phyloP scores from a whole-genome alignment of 2,329 filamentous ascomycete species.

The Magnaporthales sp. region DNA sequence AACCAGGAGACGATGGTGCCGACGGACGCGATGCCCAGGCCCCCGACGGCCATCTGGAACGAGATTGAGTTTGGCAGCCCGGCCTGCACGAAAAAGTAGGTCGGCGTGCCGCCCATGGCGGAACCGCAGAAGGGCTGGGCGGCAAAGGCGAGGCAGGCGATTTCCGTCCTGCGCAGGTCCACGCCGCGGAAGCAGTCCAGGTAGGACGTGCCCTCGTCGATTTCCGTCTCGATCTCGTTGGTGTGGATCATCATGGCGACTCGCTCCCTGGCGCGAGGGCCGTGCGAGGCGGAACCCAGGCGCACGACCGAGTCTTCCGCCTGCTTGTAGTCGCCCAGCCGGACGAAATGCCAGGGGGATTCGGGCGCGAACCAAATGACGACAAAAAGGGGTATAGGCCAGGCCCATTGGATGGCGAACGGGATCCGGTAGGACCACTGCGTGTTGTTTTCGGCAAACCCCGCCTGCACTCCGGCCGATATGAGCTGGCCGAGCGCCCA shows the following conservation, averaged over 20 bases:
- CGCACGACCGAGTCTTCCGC: conserved; percentile 29
- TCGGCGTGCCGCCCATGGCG: conserved; percentile 24
- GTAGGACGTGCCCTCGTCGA: conserved; percentile 39
- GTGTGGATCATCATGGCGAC: conserved; percentile 50
- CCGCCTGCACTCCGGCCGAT: conserved; percentile 36
- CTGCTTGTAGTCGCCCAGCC: conserved; percentile 29
- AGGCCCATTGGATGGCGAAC: conserved; percentile 41
- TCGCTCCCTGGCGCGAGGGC: conserved; percentile 37
- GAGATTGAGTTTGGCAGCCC: neutral
- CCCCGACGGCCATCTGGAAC: conserved; percentile 18
- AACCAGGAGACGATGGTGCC: conserved; percentile 19
- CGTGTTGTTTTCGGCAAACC: conserved; percentile 26
- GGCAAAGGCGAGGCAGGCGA: conserved; percentile 30
- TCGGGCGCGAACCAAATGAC: conserved; percentile 38
- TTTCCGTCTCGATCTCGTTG: conserved; percentile 44
- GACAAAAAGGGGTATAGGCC: conserved; percentile 34
- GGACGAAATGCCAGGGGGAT: conserved; percentile 40
- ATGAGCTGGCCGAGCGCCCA: conserved; percentile 55
- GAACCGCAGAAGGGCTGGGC: conserved; percentile 21
- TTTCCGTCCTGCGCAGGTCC: conserved; percentile 44
- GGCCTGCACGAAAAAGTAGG: conserved; percentile 14
- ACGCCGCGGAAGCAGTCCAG: conserved; percentile 39
- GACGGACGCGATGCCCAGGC: conserved; percentile 23
- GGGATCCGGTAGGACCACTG: conserved; percentile 41
- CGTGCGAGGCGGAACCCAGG: conserved; percentile 29